These are phyloP conservation scores for Puccinia polysora DNA, from an alignment of 1,284 basidiomycete species.

Conservation along the genomic window DNA sequence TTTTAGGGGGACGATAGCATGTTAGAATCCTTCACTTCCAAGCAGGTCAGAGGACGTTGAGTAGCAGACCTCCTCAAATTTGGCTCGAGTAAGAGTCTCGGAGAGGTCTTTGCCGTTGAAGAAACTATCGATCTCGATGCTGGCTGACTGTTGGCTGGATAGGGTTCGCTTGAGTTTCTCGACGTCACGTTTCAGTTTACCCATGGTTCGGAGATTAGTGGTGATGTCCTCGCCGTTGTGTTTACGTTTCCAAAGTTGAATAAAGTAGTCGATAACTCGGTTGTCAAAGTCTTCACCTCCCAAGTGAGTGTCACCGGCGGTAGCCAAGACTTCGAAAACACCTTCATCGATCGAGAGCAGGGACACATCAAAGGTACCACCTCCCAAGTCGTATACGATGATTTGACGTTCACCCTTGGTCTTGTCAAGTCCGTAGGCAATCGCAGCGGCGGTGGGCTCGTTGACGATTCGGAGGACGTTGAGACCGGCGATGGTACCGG, in stretches of 20 bases:
- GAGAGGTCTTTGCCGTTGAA: slow-evolving; percentile 54
- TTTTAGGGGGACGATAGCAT: too few relatives aligned
- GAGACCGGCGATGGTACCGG: slow-evolving; percentile 92
- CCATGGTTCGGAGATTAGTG: slow-evolving; percentile 51
- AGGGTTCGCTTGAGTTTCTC: slow-evolving; percentile 54
- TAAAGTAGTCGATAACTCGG: slow-evolving; percentile 53
- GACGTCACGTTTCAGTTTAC: slow-evolving; percentile 53
- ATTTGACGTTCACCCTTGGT: slow-evolving; percentile 87
- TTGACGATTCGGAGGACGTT: slow-evolving; percentile 97
- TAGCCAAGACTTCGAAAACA: slow-evolving; percentile 54
- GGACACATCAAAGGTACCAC: slow-evolving; percentile 54
- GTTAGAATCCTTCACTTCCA: too few relatives aligned
- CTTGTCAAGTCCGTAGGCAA: slow-evolving; percentile 98
- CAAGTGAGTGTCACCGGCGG: slow-evolving; percentile 54
- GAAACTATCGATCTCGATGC: slow-evolving; percentile 54
- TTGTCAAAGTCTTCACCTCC: slow-evolving; percentile 55
- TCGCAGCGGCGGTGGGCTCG: slow-evolving; percentile 81
- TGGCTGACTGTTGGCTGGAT: slow-evolving; percentile 53
- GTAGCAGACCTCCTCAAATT: slow-evolving; percentile 53
- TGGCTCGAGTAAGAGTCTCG: slow-evolving; percentile 53
- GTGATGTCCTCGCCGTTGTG: slow-evolving; percentile 46
- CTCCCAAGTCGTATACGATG: slow-evolving; percentile 58
- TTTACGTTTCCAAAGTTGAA: slow-evolving; percentile 54
- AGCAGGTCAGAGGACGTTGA: too few relatives aligned
- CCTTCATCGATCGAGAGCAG: slow-evolving; percentile 53